These are phyloP conservation scores for Botryosphaeria dothidea DNA, from an alignment of 2,329 filamentous ascomycete genomes.

Conservation along the genomic window DNA sequence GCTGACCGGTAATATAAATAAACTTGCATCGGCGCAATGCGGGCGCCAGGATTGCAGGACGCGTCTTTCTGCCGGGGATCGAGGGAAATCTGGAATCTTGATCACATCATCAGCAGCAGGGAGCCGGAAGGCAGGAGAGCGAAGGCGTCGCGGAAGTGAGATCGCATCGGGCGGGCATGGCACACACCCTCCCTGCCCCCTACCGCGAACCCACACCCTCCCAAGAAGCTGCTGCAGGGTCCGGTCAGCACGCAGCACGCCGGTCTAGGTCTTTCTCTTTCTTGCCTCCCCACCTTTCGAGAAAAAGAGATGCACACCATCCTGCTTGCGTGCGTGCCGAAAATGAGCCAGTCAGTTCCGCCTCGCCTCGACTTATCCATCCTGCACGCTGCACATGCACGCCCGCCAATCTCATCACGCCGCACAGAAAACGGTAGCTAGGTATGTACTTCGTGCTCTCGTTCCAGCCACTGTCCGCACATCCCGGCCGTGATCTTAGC, in stretches of 20 bases:
- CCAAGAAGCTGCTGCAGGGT: conserved; percentile 10
- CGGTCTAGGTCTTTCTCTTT: conserved; percentile 2
- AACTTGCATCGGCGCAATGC: conserved; percentile 4
- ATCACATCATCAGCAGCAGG: background rate
- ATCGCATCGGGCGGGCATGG: conserved; percentile 12
- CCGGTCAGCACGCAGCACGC: background rate
- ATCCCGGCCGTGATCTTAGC: background rate
- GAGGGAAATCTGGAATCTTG: background rate
- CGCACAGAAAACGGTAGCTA: background rate
- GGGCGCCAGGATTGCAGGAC: background rate
- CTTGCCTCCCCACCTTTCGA: background rate
- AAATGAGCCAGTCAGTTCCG: conserved; percentile 3
- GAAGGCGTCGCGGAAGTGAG: background rate
- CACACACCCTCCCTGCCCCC: background rate
- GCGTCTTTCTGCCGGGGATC: background rate
- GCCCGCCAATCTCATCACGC: conserved; percentile 11
- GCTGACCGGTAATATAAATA: conserved; percentile 17
- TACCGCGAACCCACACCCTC: background rate
- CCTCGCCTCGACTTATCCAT: conserved; percentile 16
- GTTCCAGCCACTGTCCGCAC: background rate
- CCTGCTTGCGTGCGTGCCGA: background rate
- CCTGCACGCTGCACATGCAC: conserved; percentile 13
- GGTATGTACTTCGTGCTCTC: background rate
- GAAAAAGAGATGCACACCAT: background rate
- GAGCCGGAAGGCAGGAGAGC: background rate